These are phyloP conservation scores for Ilex asprella DNA, from an alignment of 257 asterid species.

Conservation along the genomic window DNA sequence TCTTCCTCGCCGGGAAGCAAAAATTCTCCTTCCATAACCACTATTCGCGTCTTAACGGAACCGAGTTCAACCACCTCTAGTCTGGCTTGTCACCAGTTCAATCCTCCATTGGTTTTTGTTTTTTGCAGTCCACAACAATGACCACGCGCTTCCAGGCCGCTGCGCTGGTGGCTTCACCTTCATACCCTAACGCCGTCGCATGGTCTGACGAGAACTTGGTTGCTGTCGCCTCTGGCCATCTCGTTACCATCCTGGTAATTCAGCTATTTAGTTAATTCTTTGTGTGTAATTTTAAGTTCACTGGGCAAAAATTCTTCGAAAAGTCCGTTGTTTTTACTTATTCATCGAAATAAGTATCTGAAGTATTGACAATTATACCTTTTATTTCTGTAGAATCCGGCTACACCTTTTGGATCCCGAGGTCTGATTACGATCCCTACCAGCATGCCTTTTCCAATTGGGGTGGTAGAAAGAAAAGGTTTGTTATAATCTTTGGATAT, in stretches of 20 bases:
- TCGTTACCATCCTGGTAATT: constrained; percentile 59
- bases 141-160: constrained; percentile 55
- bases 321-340: no score
- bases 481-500: constrained; percentile 5
- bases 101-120: no score
- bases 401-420: constrained; percentile 46
- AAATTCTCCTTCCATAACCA: no score
- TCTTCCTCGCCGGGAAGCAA: no score
- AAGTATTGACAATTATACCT: background rate
- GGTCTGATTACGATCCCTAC: constrained; percentile 58
- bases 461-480: constrained; percentile 64
- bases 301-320: background rate
- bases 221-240: constrained; percentile 69
- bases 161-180: constrained; percentile 52
- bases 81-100: no score
- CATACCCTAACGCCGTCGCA: constrained; percentile 63
- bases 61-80: no score
- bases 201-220: constrained; percentile 92
- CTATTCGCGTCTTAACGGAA: no score
- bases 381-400: constrained; percentile 26
- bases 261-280: background rate
- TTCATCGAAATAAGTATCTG: background rate
- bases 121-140: constrained; percentile 24
- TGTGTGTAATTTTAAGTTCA: background rate
- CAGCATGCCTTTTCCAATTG: constrained; percentile 65